These are phyloP conservation scores for Bisporella sp. DNA, from an alignment of 2,329 filamentous ascomycete genomes.

Conservation along the genomic window DNA sequence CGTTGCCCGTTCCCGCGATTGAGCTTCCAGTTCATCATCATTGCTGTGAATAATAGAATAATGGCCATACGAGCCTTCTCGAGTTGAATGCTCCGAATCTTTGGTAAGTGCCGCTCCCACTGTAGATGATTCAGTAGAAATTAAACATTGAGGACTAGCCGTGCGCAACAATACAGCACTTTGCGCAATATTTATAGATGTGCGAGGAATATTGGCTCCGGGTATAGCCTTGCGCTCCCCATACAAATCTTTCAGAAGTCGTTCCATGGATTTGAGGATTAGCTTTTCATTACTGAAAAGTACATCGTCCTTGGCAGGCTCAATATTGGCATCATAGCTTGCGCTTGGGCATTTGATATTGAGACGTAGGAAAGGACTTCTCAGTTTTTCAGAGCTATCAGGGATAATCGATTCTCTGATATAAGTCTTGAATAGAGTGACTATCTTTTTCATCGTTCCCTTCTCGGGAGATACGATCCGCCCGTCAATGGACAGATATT, in stretches of 20 bases:
- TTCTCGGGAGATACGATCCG: conserved; percentile 52
- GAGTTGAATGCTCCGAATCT: no score
- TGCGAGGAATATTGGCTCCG: neutral
- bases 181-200: no score
- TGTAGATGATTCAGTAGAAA: no score
- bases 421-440: conserved; percentile 43
- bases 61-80: no score
- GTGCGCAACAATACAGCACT: no score
- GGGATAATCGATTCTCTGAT: conserved; percentile 30
- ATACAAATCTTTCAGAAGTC: conserved; percentile 22
- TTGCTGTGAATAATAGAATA: no score
- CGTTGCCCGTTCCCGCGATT: no score
- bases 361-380: conserved; percentile 55
- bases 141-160: no score
- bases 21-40: no score
- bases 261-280: conserved; percentile 31
- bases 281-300: conserved; percentile 51
- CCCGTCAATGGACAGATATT: conserved; percentile 62
- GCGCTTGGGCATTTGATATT: conserved; percentile 53
- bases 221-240: conserved; percentile 9
- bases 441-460: conserved; percentile 54
- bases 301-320: conserved; percentile 66
- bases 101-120: no score
- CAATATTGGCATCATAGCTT: conserved; percentile 66
- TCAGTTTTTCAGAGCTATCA: conserved; percentile 24